Percentiles rank a stretch among this genome's conserved stretches.
phyloP scores from a whole-genome alignment of 371 early-diverging fungal genomes.

The Mortierella sp. region DNA sequence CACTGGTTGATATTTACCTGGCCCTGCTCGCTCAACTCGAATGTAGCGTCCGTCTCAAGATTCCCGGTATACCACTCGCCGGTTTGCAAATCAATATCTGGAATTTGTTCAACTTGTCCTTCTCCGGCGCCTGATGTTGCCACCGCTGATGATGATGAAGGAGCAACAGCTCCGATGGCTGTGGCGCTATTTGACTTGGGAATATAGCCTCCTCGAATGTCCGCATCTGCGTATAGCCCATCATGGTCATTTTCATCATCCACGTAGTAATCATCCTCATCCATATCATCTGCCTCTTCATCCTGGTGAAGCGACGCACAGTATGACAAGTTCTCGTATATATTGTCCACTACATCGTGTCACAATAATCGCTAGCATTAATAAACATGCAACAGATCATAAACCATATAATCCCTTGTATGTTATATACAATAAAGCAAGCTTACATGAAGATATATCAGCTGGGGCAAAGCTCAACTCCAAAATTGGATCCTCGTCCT shows the following conservation, averaged over 20 bases:
- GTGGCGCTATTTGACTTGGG: slow-evolving; percentile 35
- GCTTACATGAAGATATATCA: slow-evolving; percentile 71
- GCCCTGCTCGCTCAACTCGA: slow-evolving; percentile 52
- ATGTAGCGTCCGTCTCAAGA: slow-evolving; percentile 43
- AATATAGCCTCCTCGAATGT: slow-evolving; percentile 43
- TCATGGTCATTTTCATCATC: slow-evolving; percentile 62
- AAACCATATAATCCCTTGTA: not conserved
- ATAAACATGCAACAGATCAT: not conserved
- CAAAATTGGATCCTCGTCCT: slow-evolving; percentile 66
- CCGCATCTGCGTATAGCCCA: slow-evolving; percentile 43
- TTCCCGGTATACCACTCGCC: slow-evolving; percentile 55
- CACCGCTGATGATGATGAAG: slow-evolving; percentile 8
- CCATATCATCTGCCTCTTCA: slow-evolving; percentile 59
- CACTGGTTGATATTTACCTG: slow-evolving; percentile 52
- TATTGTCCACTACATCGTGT: slow-evolving; percentile 71
- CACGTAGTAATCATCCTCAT: slow-evolving; percentile 37
- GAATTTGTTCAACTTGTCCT: slow-evolving; percentile 19
- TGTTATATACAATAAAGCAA: not conserved
- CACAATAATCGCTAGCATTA: not conserved
- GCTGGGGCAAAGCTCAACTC: slow-evolving; percentile 79
- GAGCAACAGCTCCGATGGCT: slow-evolving; percentile 24
- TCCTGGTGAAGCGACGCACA: slow-evolving; percentile 86
- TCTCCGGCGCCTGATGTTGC: not conserved
- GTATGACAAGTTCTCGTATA: slow-evolving; percentile 79
- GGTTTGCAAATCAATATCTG: slow-evolving; percentile 47